phyloP scores from a whole-genome alignment of 805 yeast species.

The Candida oleophila region DNA sequence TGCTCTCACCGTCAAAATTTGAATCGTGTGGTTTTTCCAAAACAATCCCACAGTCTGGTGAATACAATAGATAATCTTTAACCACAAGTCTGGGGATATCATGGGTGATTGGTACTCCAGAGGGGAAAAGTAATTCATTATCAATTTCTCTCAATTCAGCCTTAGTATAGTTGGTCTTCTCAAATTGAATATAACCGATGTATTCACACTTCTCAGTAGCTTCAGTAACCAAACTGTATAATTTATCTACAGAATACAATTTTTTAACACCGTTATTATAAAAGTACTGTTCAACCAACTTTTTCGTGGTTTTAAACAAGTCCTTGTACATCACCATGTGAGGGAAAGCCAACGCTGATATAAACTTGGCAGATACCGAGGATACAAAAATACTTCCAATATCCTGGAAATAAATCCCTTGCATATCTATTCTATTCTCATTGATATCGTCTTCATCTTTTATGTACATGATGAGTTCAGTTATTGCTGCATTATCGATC shows the following conservation, averaged over 20 bases:
- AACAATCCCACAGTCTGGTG: conserved; percentile 84
- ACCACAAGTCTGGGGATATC: conserved; percentile 56
- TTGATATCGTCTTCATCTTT: conserved; percentile 49
- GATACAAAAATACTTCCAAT: conserved; percentile 61
- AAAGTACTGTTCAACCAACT: conserved; percentile 41
- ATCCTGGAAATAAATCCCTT: conserved; percentile 65
- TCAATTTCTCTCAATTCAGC: conserved; percentile 64
- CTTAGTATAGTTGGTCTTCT: conserved; percentile 53
- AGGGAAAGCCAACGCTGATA: conserved; percentile 60
- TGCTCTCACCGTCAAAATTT: conserved; percentile 51
- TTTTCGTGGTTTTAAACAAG: conserved; percentile 45
- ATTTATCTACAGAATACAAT: conserved; percentile 29
- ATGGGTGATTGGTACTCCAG: conserved; percentile 69
- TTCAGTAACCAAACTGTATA: conserved; percentile 33
- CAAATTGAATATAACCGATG: conserved; percentile 64
- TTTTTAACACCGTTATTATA: conserved; percentile 23
- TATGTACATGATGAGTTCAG: conserved; percentile 27
- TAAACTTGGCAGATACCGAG: conserved; percentile 63
- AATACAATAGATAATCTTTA: conserved; percentile 61
- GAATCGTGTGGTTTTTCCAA: conserved; percentile 25
- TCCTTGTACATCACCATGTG: conserved; percentile 47
- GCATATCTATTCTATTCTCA: conserved; percentile 48
- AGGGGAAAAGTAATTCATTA: conserved; percentile 66
- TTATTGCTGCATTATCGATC: conserved; percentile 33
- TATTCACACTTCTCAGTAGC: conserved; percentile 62